Percentiles rank a stretch among this genome's conserved stretches.
Evolutionary conservation across 129 eudicot genomes (phyloP).

Genomic region (Flaveria trinervia): DNA sequence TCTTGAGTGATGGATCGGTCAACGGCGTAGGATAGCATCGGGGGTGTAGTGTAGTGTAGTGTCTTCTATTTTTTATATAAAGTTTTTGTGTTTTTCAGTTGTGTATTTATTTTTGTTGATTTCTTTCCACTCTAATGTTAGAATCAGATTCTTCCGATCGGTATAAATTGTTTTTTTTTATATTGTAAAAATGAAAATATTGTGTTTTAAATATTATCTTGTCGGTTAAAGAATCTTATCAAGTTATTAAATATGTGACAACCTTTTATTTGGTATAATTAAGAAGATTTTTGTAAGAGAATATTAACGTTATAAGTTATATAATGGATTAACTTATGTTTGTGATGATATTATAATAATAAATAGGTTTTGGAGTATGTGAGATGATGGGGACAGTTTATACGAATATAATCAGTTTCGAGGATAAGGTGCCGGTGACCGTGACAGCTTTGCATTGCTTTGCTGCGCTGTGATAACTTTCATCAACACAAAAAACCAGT

Average conservation of each 20-base stretch:
- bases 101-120: slow-evolving; percentile 19
- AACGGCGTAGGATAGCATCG: slow-evolving; percentile 20
- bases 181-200: not conserved
- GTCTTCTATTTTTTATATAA: not conserved
- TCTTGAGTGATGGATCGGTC: slow-evolving; percentile 5
- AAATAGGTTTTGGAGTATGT: slow-evolving; percentile 15
- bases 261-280: no score
- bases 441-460: slow-evolving; percentile 21
- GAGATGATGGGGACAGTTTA: slow-evolving; percentile 36
- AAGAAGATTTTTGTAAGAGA: no score
- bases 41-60: slow-evolving; percentile 25
- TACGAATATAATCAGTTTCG: slow-evolving; percentile 37
- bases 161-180: not conserved
- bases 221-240: slow-evolving; percentile 38
- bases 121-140: slow-evolving; percentile 8
- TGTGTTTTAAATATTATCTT: slow-evolving; percentile 8
- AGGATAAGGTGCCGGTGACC: slow-evolving; percentile 27
- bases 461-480: slow-evolving; percentile 1
- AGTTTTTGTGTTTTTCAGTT: not conserved
- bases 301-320: not conserved
- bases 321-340: not conserved
- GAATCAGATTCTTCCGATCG: slow-evolving; percentile 24
- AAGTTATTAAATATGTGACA: not conserved
- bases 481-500: slow-evolving; percentile 4
- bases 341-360: not conserved